Evolutionary conservation across 352 stramenopile species (phyloP), one percentile per base, ranked within the genome.

Genomic region (Globisporangium abappressorium): DNA sequence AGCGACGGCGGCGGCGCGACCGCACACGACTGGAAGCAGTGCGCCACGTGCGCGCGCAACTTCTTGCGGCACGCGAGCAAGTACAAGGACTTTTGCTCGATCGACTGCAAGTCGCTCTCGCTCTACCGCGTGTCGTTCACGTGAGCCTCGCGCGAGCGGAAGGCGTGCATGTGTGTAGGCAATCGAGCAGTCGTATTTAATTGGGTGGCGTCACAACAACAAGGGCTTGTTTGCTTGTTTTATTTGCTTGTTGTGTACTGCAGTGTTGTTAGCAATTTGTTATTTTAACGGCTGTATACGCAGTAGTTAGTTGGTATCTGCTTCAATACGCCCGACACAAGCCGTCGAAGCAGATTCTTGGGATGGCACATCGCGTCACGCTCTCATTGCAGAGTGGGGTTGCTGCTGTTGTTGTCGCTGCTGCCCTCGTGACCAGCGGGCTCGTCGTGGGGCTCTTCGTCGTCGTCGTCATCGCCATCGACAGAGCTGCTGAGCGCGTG

Each of bases 81-180:
- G 57, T 91, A 85, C 72, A 66, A 69, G 33, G 70, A 76, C 68
- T 89, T 86, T 62, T 93, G 85, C 70, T 93, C 85, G 69, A 64
- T 91, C 41, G 85, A 93, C 73, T 93, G 85, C 77, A 93, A 88
- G 74, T 90, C 85, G 30, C 80, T 83, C 24, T 81, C 85, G 67
- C 70, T 85, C 57, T 85, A 87, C 65, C 78, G 67, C 65, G 53
- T 36, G 33, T 70, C 71, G 36, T 70, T 62, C 47, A 38, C 68
- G 46, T 71, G 22, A 57, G 22, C 28, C 11, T n/a, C 1, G 24
- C 18, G 14, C 20, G 53, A 30, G 28, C 3, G 0, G 28, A 6
- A 41, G 9, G 12, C 47, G 49, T n/a, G 41, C 5, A 38, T 49
- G 53, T 14, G 41, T 57, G 46, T 59, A 51, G 22, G 18, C 38